These are phyloP conservation scores for Fragaria nilgerrensis DNA, from an alignment of 306 rosid species.

Conservation along the genomic window DNA sequence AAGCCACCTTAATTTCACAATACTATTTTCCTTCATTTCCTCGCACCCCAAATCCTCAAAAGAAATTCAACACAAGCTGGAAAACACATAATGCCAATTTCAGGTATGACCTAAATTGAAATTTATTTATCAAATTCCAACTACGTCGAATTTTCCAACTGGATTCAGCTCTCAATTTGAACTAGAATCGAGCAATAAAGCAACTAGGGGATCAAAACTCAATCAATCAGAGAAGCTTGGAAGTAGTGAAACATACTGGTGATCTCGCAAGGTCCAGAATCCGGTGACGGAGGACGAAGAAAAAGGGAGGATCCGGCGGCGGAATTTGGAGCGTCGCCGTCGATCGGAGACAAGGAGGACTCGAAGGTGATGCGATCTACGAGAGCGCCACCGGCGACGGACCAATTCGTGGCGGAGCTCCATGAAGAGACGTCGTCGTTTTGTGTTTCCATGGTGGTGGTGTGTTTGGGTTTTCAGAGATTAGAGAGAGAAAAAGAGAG, in stretches of 20 bases:
- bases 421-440: constrained; percentile 14
- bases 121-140: neutral
- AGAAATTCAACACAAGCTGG: neutral
- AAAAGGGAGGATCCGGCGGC: constrained; percentile 43
- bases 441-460: constrained; percentile 31
- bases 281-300: constrained; percentile 47
- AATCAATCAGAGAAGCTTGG: neutral
- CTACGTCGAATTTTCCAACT: neutral
- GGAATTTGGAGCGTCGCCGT: constrained; percentile 25
- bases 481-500: neutral
- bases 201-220: neutral
- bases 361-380: constrained; percentile 46
- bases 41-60: no score
- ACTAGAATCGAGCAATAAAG: neutral
- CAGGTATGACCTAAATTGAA: neutral
- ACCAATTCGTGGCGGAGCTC: constrained; percentile 59
- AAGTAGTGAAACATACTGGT: constrained; percentile 40
- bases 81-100: neutral
- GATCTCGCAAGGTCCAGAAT: constrained; percentile 81
- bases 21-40: neutral
- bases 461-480: neutral
- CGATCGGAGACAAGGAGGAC: constrained; percentile 42
- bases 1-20: neutral
- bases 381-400: constrained; percentile 44
- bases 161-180: neutral